These are phyloP conservation scores for Ascoidea tarda DNA, from an alignment of 805 yeast species.

Conservation along the genomic window DNA sequence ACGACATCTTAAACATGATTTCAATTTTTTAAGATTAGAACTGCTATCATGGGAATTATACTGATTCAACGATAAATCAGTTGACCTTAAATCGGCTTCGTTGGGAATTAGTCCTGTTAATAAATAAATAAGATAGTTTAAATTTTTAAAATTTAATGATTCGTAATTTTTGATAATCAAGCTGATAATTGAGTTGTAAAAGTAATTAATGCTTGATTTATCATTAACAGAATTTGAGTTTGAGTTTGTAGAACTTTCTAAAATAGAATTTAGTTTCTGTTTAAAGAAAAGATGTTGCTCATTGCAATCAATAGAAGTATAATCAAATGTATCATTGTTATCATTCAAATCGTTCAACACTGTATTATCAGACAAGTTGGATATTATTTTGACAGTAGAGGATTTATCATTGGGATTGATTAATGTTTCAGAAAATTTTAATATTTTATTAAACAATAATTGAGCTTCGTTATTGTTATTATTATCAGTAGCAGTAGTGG, in stretches of 20 bases:
- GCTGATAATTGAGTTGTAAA: not conserved
- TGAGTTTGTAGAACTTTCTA: not conserved
- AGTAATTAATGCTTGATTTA: no score
- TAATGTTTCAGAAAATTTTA: constrained; percentile 3
- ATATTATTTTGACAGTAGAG: not conserved
- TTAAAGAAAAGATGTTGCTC: constrained; percentile 1
- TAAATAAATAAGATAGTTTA: constrained; percentile 8
- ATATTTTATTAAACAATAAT: constrained; percentile 1
- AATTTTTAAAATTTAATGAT: constrained; percentile 1
- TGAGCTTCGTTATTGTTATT: not conserved
- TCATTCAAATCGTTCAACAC: not conserved
- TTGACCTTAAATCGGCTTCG: not conserved
- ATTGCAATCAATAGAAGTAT: constrained; percentile 2
- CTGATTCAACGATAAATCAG: not conserved
- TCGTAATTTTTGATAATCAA: constrained; percentile 7
- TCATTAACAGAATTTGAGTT: not conserved
- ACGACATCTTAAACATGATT: constrained; percentile 10
- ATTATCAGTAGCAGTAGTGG: not conserved
- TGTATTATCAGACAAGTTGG: not conserved
- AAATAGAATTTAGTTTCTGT: not conserved
- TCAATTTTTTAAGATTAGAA: constrained; percentile 7
- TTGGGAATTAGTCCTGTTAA: constrained; percentile 1
- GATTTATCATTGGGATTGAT: not conserved
- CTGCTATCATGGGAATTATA: not conserved
- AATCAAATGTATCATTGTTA: constrained; percentile 5